Percentiles rank a stretch among this genome's conserved stretches.
phyloP scores from a whole-genome alignment of 2,329 filamentous ascomycete genomes.

The Phyllachora maydis region DNA sequence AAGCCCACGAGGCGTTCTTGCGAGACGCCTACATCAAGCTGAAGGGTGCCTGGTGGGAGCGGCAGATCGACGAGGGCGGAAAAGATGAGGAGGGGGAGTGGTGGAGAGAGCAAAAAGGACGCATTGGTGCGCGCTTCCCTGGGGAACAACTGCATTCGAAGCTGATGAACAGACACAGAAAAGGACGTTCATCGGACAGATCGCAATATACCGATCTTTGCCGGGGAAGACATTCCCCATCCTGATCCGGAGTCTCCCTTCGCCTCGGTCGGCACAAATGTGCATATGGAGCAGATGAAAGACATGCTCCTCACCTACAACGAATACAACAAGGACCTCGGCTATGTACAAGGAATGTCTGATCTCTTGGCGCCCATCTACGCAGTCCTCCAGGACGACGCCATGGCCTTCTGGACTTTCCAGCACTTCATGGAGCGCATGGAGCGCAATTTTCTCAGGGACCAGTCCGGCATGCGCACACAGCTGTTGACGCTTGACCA shows the following conservation, averaged over 20 bases:
- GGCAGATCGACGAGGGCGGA: conserved; percentile 63
- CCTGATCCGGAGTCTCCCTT: conserved; percentile 93
- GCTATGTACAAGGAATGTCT: conserved; percentile 98
- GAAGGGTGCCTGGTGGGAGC: conserved; percentile 93
- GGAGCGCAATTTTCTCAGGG: conserved; percentile 90
- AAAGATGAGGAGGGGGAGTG: conserved; percentile 73
- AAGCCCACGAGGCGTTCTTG: conserved; percentile 62
- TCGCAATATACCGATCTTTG: conserved; percentile 83
- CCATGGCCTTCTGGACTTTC: conserved; percentile 92
- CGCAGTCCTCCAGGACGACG: conserved; percentile 92
- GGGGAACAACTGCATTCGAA: background rate
- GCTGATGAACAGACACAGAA: conserved; percentile 34
- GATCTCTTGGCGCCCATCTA: conserved; percentile 92
- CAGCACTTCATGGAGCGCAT: conserved; percentile 93
- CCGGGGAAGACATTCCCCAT: conserved; percentile 89
- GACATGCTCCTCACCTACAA: conserved; percentile 98
- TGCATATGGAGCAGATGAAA: conserved; percentile 96
- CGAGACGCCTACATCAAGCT: conserved; percentile 86
- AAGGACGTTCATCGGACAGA: conserved; percentile 98
- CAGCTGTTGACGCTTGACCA: conserved; percentile 86
- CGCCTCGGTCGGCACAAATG: conserved; percentile 80
- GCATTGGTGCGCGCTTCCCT: conserved; percentile 49
- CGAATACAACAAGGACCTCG: conserved; percentile 86
- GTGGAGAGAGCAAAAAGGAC: conserved; percentile 85
- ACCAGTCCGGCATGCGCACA: conserved; percentile 88